A percentile compares a stretch with the other conserved stretches of the same genome.
Evolutionary conservation across 192 early-diverging fungal genomes (phyloP).

Genomic region (Coemansia sp.): DNA sequence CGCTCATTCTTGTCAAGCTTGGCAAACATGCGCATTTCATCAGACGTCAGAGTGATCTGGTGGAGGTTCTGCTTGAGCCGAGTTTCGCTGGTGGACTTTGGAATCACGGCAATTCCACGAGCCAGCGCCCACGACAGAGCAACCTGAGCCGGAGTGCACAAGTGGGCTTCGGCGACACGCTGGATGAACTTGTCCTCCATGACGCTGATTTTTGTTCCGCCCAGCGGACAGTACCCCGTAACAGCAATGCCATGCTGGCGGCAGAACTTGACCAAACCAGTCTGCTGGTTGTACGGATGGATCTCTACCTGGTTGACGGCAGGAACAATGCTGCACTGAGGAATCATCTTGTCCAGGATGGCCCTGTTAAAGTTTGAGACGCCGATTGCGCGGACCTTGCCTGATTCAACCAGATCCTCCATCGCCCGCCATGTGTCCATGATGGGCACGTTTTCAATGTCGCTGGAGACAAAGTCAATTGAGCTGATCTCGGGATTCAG

Average conservation of each 20-base stretch:
- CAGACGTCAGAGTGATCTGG: slow-evolving; percentile 17
- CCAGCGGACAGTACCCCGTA: slow-evolving; percentile 83
- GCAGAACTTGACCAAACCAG: slow-evolving; percentile 71
- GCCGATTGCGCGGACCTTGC: slow-evolving; percentile 76
- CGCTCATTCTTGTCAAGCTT: slow-evolving; percentile 25
- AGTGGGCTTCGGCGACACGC: slow-evolving; percentile 66
- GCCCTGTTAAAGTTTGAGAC: slow-evolving; percentile 74
- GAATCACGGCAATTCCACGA: slow-evolving; percentile 73
- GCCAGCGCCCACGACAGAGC: slow-evolving; percentile 70
- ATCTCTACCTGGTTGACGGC: slow-evolving; percentile 85
- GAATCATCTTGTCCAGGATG: slow-evolving; percentile 65
- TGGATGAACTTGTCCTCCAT: slow-evolving; percentile 52
- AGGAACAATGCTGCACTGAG: slow-evolving; percentile 63
- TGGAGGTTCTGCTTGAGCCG: slow-evolving; percentile 58
- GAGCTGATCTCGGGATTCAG: slow-evolving; percentile 41
- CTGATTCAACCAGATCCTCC: slow-evolving; percentile 68
- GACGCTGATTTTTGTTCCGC: slow-evolving; percentile 40
- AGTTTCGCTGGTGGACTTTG: slow-evolving; percentile 66
- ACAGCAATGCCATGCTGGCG: slow-evolving; percentile 63
- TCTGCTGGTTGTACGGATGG: slow-evolving; percentile 64
- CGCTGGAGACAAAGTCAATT: slow-evolving; percentile 28
- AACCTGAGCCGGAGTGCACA: slow-evolving; percentile 65
- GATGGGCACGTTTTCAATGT: slow-evolving; percentile 54
- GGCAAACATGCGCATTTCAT: slow-evolving; percentile 35
- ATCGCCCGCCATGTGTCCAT: slow-evolving; percentile 77